Evolutionary conservation across 495 filamentous ascomycete species (phyloP).

Genomic region (Parachaetomium inaequale): DNA sequence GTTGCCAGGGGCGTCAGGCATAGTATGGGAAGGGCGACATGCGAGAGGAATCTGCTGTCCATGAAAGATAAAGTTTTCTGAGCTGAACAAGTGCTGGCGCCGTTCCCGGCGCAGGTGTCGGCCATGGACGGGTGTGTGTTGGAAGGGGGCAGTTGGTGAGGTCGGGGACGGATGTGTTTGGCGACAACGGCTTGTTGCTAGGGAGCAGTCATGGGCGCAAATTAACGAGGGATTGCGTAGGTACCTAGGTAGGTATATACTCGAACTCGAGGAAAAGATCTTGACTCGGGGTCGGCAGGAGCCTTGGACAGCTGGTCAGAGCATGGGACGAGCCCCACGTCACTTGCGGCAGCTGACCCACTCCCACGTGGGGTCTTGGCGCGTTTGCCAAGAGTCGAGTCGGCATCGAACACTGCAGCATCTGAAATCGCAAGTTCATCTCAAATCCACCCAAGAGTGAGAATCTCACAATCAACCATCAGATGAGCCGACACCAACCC

Average conservation of each 20-base stretch:
- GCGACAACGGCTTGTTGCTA: too few species aligned
- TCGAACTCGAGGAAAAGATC: background rate
- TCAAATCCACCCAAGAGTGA: background rate
- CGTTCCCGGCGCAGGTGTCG: constrained; percentile 4
- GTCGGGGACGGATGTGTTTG: background rate
- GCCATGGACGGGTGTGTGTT: background rate
- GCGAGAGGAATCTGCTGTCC: constrained; percentile 20
- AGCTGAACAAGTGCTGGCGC: constrained; percentile 9
- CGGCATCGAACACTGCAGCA: background rate
- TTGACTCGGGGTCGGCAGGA: background rate
- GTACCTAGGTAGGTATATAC: too few species aligned
- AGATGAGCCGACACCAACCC: background rate
- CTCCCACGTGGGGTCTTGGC: background rate
- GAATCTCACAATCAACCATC: background rate
- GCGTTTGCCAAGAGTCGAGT: background rate
- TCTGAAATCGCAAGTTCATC: background rate
- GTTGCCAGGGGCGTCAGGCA: constrained; percentile 30
- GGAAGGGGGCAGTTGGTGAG: background rate
- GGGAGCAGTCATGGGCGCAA: background rate
- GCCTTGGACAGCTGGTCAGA: constrained; percentile 13
- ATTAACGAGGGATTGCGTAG: background rate
- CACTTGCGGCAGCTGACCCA: background rate
- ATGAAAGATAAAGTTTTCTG: constrained; percentile 17
- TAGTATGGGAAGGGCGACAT: constrained; percentile 21
- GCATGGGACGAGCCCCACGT: background rate